A percentile compares a stretch with the other conserved stretches of the same genome.
Conservation (phyloP, 306 rosid genomes). For the Geum urbanum region DNA sequence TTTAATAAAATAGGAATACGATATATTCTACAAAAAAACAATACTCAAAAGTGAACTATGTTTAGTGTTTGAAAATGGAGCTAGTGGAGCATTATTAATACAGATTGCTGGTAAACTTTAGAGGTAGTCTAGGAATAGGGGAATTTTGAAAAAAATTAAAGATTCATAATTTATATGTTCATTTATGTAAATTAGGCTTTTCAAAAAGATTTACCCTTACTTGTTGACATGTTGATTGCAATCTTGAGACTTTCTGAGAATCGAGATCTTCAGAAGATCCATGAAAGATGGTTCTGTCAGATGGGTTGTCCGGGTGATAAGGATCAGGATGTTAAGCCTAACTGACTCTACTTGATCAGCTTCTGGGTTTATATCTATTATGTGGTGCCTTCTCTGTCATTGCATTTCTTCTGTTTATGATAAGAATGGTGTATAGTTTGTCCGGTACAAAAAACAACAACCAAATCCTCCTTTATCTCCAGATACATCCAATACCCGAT, state of each 20-base stretch:
- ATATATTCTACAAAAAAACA: background rate
- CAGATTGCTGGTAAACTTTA: background rate
- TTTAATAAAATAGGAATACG: background rate
- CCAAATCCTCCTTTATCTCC: constrained; percentile 29
- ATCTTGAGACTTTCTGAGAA: constrained; percentile 74
- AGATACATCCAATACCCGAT: constrained; percentile 32
- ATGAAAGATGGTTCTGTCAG: constrained; percentile 68
- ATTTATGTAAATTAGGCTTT: constrained; percentile 53
- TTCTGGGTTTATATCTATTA: constrained; percentile 80
- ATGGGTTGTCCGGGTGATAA: constrained; percentile 68
- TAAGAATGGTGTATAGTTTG: constrained; percentile 48
- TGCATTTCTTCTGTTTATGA: constrained; percentile 51
- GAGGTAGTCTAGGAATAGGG: background rate
- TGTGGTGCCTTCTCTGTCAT: constrained; percentile 41
- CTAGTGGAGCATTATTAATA: background rate
- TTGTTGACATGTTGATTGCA: constrained; percentile 84
- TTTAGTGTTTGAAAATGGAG: background rate
- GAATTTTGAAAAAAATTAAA: background rate
- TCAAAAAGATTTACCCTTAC: constrained; percentile 77
- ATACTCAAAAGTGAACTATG: background rate
- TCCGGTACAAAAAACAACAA: constrained; percentile 47
- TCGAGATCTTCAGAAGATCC: constrained; percentile 74
- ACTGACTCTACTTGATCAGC: constrained; percentile 63
- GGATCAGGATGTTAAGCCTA: constrained; percentile 39
- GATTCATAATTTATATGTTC: constrained; percentile 28